Conservation (phyloP, 192 early-diverging fungal genomes). For the Dimargaris cristalligena region DNA sequence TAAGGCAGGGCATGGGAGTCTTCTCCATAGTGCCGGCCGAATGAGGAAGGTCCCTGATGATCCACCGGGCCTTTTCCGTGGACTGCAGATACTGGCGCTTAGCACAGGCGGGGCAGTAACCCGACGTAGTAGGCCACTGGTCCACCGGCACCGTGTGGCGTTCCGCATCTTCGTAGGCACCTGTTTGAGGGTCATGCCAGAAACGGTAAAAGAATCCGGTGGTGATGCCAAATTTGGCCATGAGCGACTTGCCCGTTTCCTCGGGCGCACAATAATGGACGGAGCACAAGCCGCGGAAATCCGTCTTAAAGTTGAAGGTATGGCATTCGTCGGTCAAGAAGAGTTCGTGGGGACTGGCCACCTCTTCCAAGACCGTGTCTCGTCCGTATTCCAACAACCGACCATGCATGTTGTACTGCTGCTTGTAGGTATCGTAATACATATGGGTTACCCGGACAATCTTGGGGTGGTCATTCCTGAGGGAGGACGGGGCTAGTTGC, state of each 20-base stretch:
- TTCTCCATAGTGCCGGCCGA: not conserved
- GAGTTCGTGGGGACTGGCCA: conserved; percentile 33
- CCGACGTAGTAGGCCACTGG: conserved; percentile 13
- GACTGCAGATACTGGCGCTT: not conserved
- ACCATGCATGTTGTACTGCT: conserved; percentile 24
- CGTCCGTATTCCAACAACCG: conserved; percentile 31
- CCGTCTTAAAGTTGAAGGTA: conserved; percentile 19
- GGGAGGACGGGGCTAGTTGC: too few species aligned
- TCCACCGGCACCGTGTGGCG: conserved; percentile 14
- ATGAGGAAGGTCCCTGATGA: not conserved
- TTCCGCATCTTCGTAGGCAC: conserved; percentile 35
- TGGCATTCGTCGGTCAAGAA: conserved; percentile 35
- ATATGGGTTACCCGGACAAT: conserved; percentile 27
- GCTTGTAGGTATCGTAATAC: conserved; percentile 15
- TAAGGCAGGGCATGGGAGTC: conserved; percentile 7
- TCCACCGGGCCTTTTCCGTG: not conserved
- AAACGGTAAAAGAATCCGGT: conserved; percentile 29
- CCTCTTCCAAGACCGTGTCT: conserved; percentile 36
- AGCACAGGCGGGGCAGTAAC: conserved; percentile 14
- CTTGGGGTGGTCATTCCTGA: too few species aligned
- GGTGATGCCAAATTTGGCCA: conserved; percentile 16
- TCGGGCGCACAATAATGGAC: conserved; percentile 18
- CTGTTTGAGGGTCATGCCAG: conserved; percentile 34
- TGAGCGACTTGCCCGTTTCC: conserved; percentile 19
- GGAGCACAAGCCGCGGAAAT: conserved; percentile 27